Conservation (phyloP, 2,329 filamentous ascomycete species). For the Dactylonectria estremocensis region DNA sequence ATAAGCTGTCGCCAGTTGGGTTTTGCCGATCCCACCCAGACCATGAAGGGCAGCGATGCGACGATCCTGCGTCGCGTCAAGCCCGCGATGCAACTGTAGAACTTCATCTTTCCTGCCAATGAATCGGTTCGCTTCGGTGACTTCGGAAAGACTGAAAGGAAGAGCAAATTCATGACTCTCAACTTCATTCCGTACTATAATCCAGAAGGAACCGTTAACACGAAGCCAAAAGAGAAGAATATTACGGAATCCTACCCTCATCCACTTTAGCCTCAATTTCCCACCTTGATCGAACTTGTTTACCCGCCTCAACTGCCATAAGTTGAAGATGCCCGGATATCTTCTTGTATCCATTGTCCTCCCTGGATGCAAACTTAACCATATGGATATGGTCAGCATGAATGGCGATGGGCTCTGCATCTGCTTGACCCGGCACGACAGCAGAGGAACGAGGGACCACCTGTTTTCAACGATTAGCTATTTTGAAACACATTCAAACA, state of each 20-base stretch:
- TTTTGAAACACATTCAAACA: too few species aligned
- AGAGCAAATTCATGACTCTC: not conserved
- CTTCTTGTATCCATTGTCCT: constrained; percentile 11
- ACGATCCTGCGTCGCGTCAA: constrained; percentile 27
- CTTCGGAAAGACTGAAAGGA: constrained; percentile 14
- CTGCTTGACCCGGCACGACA: constrained; percentile 18
- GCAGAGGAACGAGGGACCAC: constrained; percentile 14
- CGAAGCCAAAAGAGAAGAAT: too few species aligned
- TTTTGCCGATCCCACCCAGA: constrained; percentile 63
- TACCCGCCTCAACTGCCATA: constrained; percentile 4
- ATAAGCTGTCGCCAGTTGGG: constrained; percentile 58
- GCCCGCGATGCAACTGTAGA: constrained; percentile 28
- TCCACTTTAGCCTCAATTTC: constrained; percentile 10
- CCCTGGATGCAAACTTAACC: constrained; percentile 19
- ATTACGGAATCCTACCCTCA: not conserved
- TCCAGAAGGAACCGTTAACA: too few species aligned
- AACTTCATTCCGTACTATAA: not conserved
- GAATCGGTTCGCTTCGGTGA: constrained; percentile 27
- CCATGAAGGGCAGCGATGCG: constrained; percentile 54
- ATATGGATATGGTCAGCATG: constrained; percentile 23
- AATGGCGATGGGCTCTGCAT: constrained; percentile 19
- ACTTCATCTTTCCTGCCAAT: constrained; percentile 38
- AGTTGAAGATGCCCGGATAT: constrained; percentile 13
- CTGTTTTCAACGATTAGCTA: not conserved
- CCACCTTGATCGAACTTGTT: constrained; percentile 11